Percentiles rank a stretch among this genome's conserved stretches.
These are phyloP conservation scores for Pistacia vera DNA, from an alignment of 345 rosid species.

Conservation along the genomic window DNA sequence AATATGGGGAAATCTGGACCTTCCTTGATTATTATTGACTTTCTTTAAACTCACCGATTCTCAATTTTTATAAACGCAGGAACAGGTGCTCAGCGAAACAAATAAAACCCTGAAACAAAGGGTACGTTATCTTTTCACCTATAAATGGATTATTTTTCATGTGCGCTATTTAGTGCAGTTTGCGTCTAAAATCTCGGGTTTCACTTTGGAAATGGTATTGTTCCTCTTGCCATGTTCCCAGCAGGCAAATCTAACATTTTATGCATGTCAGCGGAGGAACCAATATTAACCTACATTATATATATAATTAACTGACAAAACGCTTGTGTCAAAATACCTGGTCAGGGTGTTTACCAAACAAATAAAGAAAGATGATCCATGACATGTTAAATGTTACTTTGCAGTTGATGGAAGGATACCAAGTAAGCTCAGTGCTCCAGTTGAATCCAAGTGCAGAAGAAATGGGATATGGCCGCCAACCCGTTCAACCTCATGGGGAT, in stretches of 20 bases:
- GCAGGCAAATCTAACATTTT: neutral
- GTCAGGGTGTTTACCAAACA: no score
- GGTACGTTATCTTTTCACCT: constrained; percentile 43
- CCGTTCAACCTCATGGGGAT: constrained; percentile 51
- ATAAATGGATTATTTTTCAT: neutral
- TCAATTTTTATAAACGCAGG: constrained; percentile 42
- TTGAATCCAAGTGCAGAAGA: constrained; percentile 71
- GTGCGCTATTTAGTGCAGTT: no score
- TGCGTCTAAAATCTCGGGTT: no score
- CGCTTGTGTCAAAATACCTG: no score
- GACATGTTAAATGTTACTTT: constrained; percentile 14
- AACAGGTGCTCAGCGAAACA: constrained; percentile 72
- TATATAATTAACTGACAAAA: no score
- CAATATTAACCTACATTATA: no score
- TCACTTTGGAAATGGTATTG: neutral
- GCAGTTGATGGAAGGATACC: constrained; percentile 95
- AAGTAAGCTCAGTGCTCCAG: constrained; percentile 52
- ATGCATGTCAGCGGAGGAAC: no score
- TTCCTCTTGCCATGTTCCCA: neutral
- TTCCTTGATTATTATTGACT: neutral
- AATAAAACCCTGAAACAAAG: constrained; percentile 80
- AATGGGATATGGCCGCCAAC: constrained; percentile 57
- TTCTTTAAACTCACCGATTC: neutral
- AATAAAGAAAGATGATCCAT: neutral
- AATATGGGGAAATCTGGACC: constrained; percentile 1